These are phyloP conservation scores for Pleurotus citrinopileatus DNA, from an alignment of 768 basidiomycete genomes.

Conservation along the genomic window DNA sequence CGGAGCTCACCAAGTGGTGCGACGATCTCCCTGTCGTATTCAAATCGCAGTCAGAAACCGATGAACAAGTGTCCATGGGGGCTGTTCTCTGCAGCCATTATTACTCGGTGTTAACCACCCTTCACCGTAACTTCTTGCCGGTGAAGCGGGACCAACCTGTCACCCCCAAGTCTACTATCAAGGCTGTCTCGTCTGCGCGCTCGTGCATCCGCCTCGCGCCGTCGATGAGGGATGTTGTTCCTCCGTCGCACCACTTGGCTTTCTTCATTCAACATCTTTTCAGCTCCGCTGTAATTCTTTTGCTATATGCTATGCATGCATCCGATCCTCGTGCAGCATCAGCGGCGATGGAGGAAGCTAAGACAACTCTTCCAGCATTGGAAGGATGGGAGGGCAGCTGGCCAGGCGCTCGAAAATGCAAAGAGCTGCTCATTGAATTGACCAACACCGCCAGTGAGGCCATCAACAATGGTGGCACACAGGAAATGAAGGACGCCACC, in stretches of 20 bases:
- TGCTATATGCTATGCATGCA: constrained; percentile 85
- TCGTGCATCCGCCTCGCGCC: constrained; percentile 84
- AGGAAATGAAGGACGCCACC: constrained; percentile 18
- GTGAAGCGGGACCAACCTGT: constrained; percentile 70
- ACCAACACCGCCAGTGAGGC: constrained; percentile 69
- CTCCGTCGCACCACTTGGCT: constrained; percentile 82
- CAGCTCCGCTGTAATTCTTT: constrained; percentile 82
- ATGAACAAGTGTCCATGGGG: constrained; percentile 83
- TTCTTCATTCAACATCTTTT: constrained; percentile 90
- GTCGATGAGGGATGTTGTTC: constrained; percentile 80
- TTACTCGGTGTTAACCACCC: constrained; percentile 82
- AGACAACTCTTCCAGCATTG: constrained; percentile 64
- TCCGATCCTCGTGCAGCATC: constrained; percentile 60
- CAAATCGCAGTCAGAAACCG: constrained; percentile 70
- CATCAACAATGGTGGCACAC: constrained; percentile 35
- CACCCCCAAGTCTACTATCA: constrained; percentile 69
- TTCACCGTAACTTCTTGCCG: constrained; percentile 86
- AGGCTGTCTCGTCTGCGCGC: constrained; percentile 81
- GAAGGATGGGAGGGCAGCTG: constrained; percentile 83
- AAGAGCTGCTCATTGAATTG: constrained; percentile 71
- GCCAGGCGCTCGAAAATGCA: constrained; percentile 88
- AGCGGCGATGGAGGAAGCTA: constrained; percentile 81
- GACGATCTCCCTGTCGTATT: constrained; percentile 72
- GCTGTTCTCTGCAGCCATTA: constrained; percentile 87
- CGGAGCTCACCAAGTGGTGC: constrained; percentile 79